Base-by-base conservation (phyloP, 306 rosid species). In the Sphenostylis stenocarpa region DNA sequence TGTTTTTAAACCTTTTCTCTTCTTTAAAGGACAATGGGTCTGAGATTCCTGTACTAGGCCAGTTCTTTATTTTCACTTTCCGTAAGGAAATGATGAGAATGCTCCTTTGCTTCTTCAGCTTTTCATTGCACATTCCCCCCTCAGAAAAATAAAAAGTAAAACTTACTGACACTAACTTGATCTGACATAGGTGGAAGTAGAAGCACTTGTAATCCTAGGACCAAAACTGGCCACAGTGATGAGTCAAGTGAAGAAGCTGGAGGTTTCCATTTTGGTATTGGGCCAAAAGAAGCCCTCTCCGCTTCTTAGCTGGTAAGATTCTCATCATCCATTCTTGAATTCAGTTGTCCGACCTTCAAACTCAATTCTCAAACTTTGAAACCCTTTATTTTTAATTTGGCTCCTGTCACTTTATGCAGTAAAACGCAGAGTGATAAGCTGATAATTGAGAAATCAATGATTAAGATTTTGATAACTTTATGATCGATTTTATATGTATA, bases 241-340 rank as follows among this genome's bases (percentile, higher is more conserved):
- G 70, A 91, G 89, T 82, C 98, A 93, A 64, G 97, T 93, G 58
- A 91, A 91, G 91, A 93, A 93, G 86, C 89, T 93, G 45, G 97
- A 89, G 60, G 98, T 91, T 4, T 89, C 96, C 47, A 85, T 90
- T 83, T 85, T 93, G 67, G 98, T 93, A 51, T 79, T 93, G 36
- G 96, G 96, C 45, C 98, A 91, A 90, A 91, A 88, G 88, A 89
- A 85, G 68, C 76, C 90, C 6, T 85, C 94, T 70, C 3, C 80
- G 10, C 78, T 93, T 65, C 38, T 91, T 21, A 83, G 87, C 87
- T 93, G 98, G 98, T 91, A 72, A 83, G 89, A 86, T 24, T 43
- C 33, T 12, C 2, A 36, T 38, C 2, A 17, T 19, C 48, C 16
- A 13, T 65, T 7, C 53, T 66, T 64, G 11, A 64, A 64, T 36